Evolutionary conservation across 1,139 yeast species (phyloP).

Genomic region (Geotrichum klebahnii): DNA sequence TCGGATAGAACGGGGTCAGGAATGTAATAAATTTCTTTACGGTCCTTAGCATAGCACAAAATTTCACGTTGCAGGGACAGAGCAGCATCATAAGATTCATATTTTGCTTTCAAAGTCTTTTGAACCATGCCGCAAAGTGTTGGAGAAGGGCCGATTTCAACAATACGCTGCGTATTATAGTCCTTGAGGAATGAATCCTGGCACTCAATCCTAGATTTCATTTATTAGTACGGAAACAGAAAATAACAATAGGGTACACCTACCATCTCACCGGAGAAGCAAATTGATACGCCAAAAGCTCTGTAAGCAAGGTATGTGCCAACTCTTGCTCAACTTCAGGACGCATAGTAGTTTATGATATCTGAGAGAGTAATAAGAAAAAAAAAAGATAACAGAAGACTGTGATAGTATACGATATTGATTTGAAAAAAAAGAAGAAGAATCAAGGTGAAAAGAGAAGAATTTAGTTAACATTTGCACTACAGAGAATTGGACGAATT

Average conservation of each 20-base stretch:
- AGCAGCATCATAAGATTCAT: conserved; percentile 97
- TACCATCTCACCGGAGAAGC: conserved; percentile 98
- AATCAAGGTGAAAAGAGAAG: too few species aligned
- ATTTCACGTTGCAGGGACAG: conserved; percentile 94
- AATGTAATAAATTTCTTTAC: conserved; percentile 53
- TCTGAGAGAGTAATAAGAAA: not conserved
- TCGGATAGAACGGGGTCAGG: conserved; percentile 6
- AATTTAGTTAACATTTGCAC: too few species aligned
- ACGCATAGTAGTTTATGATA: conserved; percentile 52
- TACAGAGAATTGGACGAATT: not conserved
- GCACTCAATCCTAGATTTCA: conserved; percentile 63
- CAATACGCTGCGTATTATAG: conserved; percentile 92
- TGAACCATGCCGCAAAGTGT: conserved; percentile 98
- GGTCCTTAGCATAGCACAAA: conserved; percentile 89
- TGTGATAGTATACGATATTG: too few species aligned
- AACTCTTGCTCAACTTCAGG: conserved; percentile 98
- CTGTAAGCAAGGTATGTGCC: conserved; percentile 90
- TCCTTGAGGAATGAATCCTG: conserved; percentile 95
- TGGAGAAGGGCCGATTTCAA: conserved; percentile 98
- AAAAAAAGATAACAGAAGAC: not conserved
- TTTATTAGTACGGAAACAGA: conserved; percentile 1
- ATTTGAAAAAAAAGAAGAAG: too few species aligned
- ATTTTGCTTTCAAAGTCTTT: conserved; percentile 92
- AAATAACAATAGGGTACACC: conserved; percentile 21
- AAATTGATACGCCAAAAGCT: conserved; percentile 94